Base-by-base conservation (phyloP, 148 eudicot species). In the Cornus florida region DNA sequence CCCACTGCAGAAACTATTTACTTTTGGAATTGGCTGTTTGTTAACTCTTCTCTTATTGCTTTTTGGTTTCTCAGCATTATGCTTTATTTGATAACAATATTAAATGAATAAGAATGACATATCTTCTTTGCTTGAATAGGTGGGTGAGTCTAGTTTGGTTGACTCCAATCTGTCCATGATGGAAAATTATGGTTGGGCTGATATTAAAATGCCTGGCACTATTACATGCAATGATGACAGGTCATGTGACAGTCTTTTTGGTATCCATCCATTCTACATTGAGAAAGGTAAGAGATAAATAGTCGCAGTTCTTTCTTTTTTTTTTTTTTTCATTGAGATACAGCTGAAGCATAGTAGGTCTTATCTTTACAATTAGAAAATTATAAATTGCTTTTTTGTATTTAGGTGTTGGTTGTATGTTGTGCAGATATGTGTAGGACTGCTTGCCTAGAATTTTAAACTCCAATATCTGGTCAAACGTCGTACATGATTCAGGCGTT, bases 241-340 rank as follows among this genome's bases (percentile, higher is more conserved):
- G 93, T 89, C 84, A 50, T 82, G 87, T 73, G 94, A 89, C 84
- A 82, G 82, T 78, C 74, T 81, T 59, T 96, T 93, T 85, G 99
- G 98, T 17, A 81, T 96, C 76, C 87, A 88, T 82, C 99, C 99
- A 60, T 96, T 96, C 86, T 93, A 88, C 77, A 93, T 96, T 73
- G 82, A 87, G 77, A 90, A 84, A 86, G 98, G 97, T 91, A 86
- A 72, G 38, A 39, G 70, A 3, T 53, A 53, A 53, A 12, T 53
- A 53, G 59, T 53, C 0, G 16, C 16, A 16, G 59, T 53, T 53
- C 19, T 53, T 53, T 53, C 0, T 28, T 28, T 28, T 28, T 28
- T 28, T 28, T 28, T 48, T 7, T 11, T 53, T 53, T 53, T 14
- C 59, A 14, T 53, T 53, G 59, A 53, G 59, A 53, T 12, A 53